These are phyloP conservation scores for Hymenochaete sp. DNA, from an alignment of 1,284 basidiomycete genomes.

Conservation along the genomic window DNA sequence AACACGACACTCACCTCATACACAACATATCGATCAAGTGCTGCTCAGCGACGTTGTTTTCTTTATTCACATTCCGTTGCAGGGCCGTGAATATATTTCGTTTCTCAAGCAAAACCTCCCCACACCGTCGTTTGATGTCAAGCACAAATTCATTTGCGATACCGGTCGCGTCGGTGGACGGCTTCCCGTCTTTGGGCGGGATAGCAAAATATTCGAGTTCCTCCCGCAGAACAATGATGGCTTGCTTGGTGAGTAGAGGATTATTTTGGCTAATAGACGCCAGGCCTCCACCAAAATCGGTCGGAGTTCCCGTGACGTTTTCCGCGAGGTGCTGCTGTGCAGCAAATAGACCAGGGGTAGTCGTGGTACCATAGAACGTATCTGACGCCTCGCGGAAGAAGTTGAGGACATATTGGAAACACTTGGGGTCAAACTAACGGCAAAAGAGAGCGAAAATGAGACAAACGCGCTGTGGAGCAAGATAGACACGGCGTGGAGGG, in stretches of 20 bases:
- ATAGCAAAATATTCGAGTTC: constrained; percentile 99
- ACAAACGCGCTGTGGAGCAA: too few species aligned
- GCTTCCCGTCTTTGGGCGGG: constrained; percentile 58
- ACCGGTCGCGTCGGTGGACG: constrained; percentile 67
- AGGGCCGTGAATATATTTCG: constrained; percentile 94
- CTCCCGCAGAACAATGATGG: constrained; percentile 96
- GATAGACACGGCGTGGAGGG: too few species aligned
- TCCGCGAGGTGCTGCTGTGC: constrained; percentile 76
- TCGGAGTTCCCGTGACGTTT: constrained; percentile 36
- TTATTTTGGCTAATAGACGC: constrained; percentile 54
- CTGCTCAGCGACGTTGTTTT: constrained; percentile 98
- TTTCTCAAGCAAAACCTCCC: constrained; percentile 81
- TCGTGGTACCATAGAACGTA: constrained; percentile 84
- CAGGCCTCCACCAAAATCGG: constrained; percentile 49
- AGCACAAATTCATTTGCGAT: constrained; percentile 69
- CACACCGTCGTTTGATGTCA: constrained; percentile 76
- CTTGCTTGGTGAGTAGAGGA: constrained; percentile 91
- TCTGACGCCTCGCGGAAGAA: constrained; percentile 89
- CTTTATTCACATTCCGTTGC: constrained; percentile 98
- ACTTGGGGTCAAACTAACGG: constrained; percentile 88
- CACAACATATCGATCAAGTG: constrained; percentile 99
- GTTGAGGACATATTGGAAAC: constrained; percentile 86
- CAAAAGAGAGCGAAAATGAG: too few species aligned
- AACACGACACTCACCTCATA: constrained; percentile 69
- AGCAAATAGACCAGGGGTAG: constrained; percentile 63